Base-by-base conservation (phyloP, 331 rosid genomes). In the Malus hybrid region DNA sequence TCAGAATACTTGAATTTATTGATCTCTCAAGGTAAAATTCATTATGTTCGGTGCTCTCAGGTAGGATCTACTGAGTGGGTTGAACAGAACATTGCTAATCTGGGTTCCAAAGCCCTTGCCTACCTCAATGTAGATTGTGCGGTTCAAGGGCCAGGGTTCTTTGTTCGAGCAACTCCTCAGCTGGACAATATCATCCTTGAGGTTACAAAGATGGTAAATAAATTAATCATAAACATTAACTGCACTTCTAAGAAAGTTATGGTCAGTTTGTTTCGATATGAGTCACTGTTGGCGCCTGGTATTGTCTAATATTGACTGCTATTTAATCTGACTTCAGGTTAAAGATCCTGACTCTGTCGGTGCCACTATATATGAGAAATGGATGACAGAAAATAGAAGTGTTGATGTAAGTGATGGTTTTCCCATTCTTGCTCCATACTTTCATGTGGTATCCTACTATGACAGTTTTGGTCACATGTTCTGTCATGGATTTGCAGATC, bases 41-140 rank as follows among this genome's bases (percentile, higher is more conserved):
- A 24, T 24, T 1, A 24, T 24, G 24, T 24, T 33, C 22, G 82
- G 60, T 56, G 69, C 44, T 67, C 70, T 12, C 75, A 94, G 99
- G 89, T 94, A 70, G 99, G 99, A 81, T 94, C 99, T 24, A 90
- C 97, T 2, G 99, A 94, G 78, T 94, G 99, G 99, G 99, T 94
- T 76, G 99, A 94, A 80, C 92, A 94, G 59, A 94, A 94, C 88
- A 88, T 92, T 66, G 70, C 85, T 75, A 92, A 87, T 85, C 84
- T 94, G 46, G 90, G 88, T 60, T 71, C 93, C 64, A 90, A 90
- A 86, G 94, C 95, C 14, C 85, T 94, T 39, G 95, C 96, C 50
- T 94, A 94, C 82, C 96, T 94, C 73, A 94, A 94, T 81, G 99
- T 94, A 61, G 99, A 94, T 50, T 91, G 99, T 73, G 99, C 99